Base-by-base conservation (phyloP, 768 basidiomycete genomes). In the Tricholomella constricta region DNA sequence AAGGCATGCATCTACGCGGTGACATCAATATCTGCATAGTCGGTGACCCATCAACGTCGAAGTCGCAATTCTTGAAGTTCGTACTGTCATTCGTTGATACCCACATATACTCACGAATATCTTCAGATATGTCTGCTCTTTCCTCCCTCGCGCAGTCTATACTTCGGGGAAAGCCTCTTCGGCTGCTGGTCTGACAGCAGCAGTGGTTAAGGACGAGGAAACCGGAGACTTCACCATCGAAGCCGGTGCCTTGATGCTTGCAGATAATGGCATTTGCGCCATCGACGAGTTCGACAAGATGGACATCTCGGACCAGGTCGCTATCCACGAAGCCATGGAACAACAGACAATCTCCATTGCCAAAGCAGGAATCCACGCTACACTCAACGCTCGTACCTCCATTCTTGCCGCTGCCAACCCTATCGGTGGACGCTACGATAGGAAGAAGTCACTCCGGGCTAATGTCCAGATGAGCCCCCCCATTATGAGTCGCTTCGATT, bases 271-370 rank as follows among this genome's bases (percentile, higher is more conserved):
- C 7, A 98, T 98, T 67, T 99, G 97, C 66, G 95, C 95, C n/a
- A 99, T 99, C 63, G 97, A 99, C 74, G 97, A 98, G 71, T 99
- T 99, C 65, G 97, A 99, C 82, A 99, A 99, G 73, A 99, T 99
- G 97, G 96, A 98, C 68, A 86, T 98, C 47, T 87, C 91, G 0
- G 97, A 98, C 69, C 97, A 98, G 69, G 94, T 98, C 37, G 97
- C 97, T 31, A 98, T 99, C 62, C 97, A 99, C 78, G 96, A 98
- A 79, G 96, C 96, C 7, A 98, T 98, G 96, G 96, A 98, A 85
- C 96, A 98, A 73, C 95, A 98, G 74, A 98, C 96, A 1, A 98
- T 98, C 62, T 97, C 94, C 25, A 98, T 98, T 58, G 97, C 97
- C 36, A 99, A 99, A 69, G 97, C 97, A 2, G 97, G 97, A 51